Base-by-base conservation (phyloP, 192 early-diverging fungal species). In the Ambispora gerdemannii region DNA sequence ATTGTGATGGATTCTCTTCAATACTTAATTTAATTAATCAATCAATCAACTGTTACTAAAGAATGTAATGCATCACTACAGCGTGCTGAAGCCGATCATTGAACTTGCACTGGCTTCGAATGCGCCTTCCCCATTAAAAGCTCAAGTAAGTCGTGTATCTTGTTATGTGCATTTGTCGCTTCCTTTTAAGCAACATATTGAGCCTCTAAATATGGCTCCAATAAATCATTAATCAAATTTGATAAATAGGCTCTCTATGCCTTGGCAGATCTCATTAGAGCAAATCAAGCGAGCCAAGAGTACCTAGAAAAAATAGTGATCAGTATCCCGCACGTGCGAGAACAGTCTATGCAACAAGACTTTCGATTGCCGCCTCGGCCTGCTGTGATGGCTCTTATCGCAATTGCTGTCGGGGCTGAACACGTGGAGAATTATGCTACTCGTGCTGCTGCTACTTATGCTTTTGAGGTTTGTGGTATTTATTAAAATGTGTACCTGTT, bases 41-140 rank as follows among this genome's bases (percentile, higher is more conserved):
- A 50, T 30, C 38, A 43, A 43, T 43, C 6, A 43, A 10, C 6
- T 43, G 6, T 10, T 50, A 20, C n/a, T 67, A 15, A 63, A 86
- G 82, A 91, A 89, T 47, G 89, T 93, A 0, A 95, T 98, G 87
- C 76, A 83, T 62, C 91, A 95, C 70, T 85, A 88, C 56, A 88
- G 90, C 10, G 88, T 96, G 25, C 79, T 98, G 36, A 80, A 84
- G 51, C 85, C 90, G 0, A 76, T 98, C 49, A 80, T 96, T 52
- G 91, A 95, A 63, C 75, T 94, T 17, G 87, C 87, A 1, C 80
- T 97, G 30, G 84, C 88, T 3, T 84, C 86, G 13, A 85, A 87
- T 65, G 87, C 94, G 0, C 94, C 95, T 6, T 76, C 86, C n/a
- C 74, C 81, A 70, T 93, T 96, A 13, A 80, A 89, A 25, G 80